Percentiles rank a stretch among this genome's conserved stretches.
phyloP scores from a whole-genome alignment of 2,329 filamentous ascomycete species.

The Talaromyces pinophilus region DNA sequence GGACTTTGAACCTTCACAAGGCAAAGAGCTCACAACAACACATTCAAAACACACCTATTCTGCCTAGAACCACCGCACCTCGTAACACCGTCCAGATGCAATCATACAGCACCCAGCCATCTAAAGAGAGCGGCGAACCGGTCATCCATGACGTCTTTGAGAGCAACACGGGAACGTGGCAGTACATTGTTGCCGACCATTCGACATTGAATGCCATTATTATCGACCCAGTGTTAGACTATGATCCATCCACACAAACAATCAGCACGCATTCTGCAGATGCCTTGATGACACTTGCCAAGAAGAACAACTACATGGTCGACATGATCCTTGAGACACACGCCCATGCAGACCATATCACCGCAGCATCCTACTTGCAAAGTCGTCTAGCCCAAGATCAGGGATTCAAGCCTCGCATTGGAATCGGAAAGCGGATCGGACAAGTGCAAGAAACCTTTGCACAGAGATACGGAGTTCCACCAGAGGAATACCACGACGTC shows the following conservation, averaged over 20 bases:
- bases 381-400: constrained; percentile 41
- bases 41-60: not conserved
- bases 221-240: constrained; percentile 65
- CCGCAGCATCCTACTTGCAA: constrained; percentile 61
- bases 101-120: not conserved
- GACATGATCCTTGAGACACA: constrained; percentile 63
- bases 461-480: constrained; percentile 27
- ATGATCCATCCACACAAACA: constrained; percentile 46
- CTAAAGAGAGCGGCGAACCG: constrained; percentile 24
- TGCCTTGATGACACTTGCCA: constrained; percentile 48
- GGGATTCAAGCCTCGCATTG: constrained; percentile 48
- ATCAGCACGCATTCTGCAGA: constrained; percentile 59
- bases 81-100: not conserved
- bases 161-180: constrained; percentile 40
- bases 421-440: constrained; percentile 60
- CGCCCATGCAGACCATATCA: constrained; percentile 62
- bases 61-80: not conserved
- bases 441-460: constrained; percentile 57
- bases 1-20: too few relatives aligned
- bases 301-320: constrained; percentile 51
- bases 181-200: constrained; percentile 54
- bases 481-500: constrained; percentile 30
- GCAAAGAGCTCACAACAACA: too few relatives aligned
- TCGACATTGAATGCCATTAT: constrained; percentile 53
- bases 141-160: constrained; percentile 41